These are phyloP conservation scores for Coemansia sp. DNA, from an alignment of 192 early-diverging fungal species.

Conservation along the genomic window DNA sequence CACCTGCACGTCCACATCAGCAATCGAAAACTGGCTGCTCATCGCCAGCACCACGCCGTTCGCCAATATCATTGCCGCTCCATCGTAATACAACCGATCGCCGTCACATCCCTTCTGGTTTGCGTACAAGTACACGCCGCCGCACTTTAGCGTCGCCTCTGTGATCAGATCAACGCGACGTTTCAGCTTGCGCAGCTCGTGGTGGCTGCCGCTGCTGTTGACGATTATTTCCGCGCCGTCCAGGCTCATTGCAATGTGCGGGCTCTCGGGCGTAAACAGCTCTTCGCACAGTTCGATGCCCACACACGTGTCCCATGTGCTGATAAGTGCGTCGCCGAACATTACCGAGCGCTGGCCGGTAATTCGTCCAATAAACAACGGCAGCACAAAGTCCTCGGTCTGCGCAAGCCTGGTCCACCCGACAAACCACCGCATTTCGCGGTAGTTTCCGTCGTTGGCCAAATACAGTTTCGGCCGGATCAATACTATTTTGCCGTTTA, in stretches of 20 bases:
- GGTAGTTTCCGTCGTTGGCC: constrained; percentile 98
- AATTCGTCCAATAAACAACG: constrained; percentile 74
- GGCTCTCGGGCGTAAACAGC: constrained; percentile 92
- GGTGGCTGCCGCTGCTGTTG: constrained; percentile 96
- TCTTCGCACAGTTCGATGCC: constrained; percentile 98
- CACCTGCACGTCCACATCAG: constrained; percentile 91
- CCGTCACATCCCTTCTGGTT: constrained; percentile 99
- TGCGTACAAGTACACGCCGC: constrained; percentile 93
- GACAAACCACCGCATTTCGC: constrained; percentile 93
- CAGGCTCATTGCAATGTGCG: constrained; percentile 89
- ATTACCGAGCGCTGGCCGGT: constrained; percentile 78
- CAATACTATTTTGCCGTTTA: constrained; percentile 79
- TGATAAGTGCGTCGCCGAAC: constrained; percentile 89
- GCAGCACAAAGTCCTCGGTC: constrained; percentile 80
- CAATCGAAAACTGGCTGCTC: constrained; percentile 88
- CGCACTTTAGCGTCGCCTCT: constrained; percentile 88
- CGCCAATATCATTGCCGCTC: constrained; percentile 82
- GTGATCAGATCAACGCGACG: constrained; percentile 84
- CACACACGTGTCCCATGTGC: constrained; percentile 80
- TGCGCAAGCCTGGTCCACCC: constrained; percentile 69
- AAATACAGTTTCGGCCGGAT: constrained; percentile 96
- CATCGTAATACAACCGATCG: constrained; percentile 97
- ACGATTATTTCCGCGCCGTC: constrained; percentile 97
- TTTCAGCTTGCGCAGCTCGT: constrained; percentile 91
- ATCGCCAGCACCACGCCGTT: constrained; percentile 90